phyloP scores from a whole-genome alignment of 2,329 filamentous ascomycete genomes.

The Alternaria sp. region DNA sequence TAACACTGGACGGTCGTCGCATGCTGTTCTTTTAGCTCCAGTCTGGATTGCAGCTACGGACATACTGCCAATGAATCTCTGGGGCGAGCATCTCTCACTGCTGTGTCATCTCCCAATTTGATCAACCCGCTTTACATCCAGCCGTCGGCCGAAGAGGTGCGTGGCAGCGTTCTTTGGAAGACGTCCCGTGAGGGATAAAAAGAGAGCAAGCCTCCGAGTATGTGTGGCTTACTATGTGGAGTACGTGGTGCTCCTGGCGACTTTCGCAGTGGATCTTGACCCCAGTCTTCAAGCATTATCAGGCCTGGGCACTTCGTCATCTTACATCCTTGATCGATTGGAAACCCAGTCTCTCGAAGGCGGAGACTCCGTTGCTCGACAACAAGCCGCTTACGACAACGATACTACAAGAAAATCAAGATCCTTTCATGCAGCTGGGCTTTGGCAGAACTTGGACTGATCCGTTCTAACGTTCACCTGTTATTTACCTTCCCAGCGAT shows the following conservation, averaged over 20 bases:
- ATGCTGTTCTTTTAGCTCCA: not conserved
- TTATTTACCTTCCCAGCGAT: no score
- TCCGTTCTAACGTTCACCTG: no score
- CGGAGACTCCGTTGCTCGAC: not conserved
- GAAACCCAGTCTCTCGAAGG: not conserved
- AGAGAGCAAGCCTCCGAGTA: no score
- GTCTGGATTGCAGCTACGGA: not conserved
- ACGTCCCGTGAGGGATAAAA: not conserved
- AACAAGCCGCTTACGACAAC: not conserved
- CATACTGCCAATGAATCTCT: not conserved
- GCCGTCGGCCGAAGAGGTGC: not conserved
- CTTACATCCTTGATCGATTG: not conserved
- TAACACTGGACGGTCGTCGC: not conserved
- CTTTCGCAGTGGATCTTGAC: not conserved
- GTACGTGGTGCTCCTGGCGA: not conserved
- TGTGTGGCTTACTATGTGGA: not conserved
- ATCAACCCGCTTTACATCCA: not conserved
- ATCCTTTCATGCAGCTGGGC: not conserved
- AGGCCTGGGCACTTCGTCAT: not conserved
- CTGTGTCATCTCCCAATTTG: no score
- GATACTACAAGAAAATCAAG: no score
- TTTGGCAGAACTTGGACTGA: no score
- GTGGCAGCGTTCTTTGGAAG: not conserved
- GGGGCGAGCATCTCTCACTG: not conserved
- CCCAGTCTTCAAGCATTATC: not conserved